Conservation (phyloP, 1,284 basidiomycete genomes). For the Cryptococcus maquisensis region DNA sequence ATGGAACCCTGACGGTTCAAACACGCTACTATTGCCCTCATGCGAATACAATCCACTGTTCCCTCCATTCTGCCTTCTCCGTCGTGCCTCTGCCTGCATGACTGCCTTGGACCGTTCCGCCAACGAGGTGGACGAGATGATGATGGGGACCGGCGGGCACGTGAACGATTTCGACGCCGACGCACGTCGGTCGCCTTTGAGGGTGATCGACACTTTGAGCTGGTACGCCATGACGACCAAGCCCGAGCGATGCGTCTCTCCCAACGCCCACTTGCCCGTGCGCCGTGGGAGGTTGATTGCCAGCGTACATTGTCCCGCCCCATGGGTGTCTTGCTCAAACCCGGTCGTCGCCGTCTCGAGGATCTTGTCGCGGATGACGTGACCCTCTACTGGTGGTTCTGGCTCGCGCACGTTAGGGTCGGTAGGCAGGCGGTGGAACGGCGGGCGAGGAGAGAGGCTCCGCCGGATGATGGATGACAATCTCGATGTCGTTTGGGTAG, state of each 20-base stretch:
- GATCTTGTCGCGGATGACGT: slow-evolving; percentile 13
- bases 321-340: slow-evolving; percentile 10
- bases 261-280: slow-evolving; percentile 33
- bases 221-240: slow-evolving; percentile 28
- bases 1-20: slow-evolving; percentile 3
- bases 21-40: slow-evolving; percentile 31
- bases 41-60: slow-evolving; percentile 31
- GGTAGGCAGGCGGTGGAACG: slow-evolving; percentile 2
- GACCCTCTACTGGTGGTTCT: not conserved
- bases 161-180: slow-evolving; percentile 17
- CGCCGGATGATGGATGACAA: slow-evolving; percentile 19
- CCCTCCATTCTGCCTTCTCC: slow-evolving; percentile 7
- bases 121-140: slow-evolving; percentile 15
- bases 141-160: slow-evolving; percentile 23
- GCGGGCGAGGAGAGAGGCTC: slow-evolving; percentile 16
- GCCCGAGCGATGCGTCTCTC: slow-evolving; percentile 30
- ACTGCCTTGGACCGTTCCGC: slow-evolving; percentile 20
- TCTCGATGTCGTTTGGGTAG: slow-evolving; percentile 5
- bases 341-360: slow-evolving; percentile 17
- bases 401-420: slow-evolving; percentile 3
- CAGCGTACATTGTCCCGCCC: slow-evolving; percentile 12
- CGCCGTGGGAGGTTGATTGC: slow-evolving; percentile 24
- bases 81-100: slow-evolving; percentile 4
- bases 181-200: slow-evolving; percentile 20
- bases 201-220: slow-evolving; percentile 24